Conservation (phyloP, 78 protist genomes). For the Creolimax fragrantissima region DNA sequence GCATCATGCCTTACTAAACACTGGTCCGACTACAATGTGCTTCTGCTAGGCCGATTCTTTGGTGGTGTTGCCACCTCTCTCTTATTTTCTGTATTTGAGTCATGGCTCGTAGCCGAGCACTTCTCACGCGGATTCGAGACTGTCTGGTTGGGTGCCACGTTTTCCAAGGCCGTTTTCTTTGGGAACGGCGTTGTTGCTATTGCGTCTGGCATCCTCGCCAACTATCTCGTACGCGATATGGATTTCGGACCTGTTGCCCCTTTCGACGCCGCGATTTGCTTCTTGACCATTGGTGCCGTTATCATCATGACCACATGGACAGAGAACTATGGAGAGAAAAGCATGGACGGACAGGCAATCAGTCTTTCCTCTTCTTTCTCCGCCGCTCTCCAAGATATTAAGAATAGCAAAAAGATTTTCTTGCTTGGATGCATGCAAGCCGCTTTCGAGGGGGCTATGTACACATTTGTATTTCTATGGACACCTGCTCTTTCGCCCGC, state of each 20-base stretch:
- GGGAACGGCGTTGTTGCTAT: slow-evolving; percentile 75
- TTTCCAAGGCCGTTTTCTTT: slow-evolving; percentile 43
- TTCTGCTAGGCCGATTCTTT: slow-evolving; percentile 78
- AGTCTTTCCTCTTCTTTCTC: neutral
- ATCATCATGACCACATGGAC: neutral
- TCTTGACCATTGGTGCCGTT: neutral
- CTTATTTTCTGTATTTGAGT: slow-evolving; percentile 81
- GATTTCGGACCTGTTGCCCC: slow-evolving; percentile 72
- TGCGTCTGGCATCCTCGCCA: slow-evolving; percentile 65
- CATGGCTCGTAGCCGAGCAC: slow-evolving; percentile 91
- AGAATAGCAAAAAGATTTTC: neutral
- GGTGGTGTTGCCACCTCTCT: slow-evolving; percentile 91
- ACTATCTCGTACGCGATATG: slow-evolving; percentile 11
- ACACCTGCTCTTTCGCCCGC: slow-evolving; percentile 59
- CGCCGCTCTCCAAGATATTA: neutral
- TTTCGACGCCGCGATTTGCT: slow-evolving; percentile 44
- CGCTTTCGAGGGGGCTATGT: slow-evolving; percentile 88
- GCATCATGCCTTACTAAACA: slow-evolving; percentile 71
- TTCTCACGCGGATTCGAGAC: slow-evolving; percentile 22
- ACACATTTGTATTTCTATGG: slow-evolving; percentile 88
- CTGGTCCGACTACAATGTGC: slow-evolving; percentile 21
- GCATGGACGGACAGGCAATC: neutral
- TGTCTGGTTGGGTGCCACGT: slow-evolving; percentile 53
- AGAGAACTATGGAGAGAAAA: slow-evolving; percentile 17
- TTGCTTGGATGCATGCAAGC: slow-evolving; percentile 59